Conservation (phyloP, 352 stramenopile genomes). For the Phytopythium cucurbitacearum region DNA sequence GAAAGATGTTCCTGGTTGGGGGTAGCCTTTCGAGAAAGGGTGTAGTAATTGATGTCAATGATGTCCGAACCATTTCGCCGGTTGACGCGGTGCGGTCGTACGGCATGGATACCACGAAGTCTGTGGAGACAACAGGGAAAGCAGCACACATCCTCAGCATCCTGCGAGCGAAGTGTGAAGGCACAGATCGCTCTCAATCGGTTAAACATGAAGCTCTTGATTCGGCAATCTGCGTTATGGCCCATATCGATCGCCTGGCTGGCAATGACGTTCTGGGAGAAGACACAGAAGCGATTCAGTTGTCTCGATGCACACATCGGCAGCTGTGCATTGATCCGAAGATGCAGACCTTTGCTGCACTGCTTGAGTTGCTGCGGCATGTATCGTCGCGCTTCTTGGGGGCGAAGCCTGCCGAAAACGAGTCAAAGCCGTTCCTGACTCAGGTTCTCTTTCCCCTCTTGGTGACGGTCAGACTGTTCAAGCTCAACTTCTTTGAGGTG, state of each 20-base stretch:
- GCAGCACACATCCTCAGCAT: conserved; percentile 40
- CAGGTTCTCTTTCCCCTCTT: conserved; percentile 70
- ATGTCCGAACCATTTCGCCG: conserved; percentile 28
- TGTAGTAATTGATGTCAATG: conserved; percentile 10
- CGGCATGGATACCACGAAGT: conserved; percentile 39
- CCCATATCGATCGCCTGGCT: conserved; percentile 74
- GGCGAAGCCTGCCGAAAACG: conserved; percentile 6
- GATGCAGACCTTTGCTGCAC: conserved; percentile 58
- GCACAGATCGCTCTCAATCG: conserved; percentile 25
- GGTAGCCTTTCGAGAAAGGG: conserved; percentile 27
- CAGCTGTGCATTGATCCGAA: conserved; percentile 81
- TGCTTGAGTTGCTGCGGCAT: conserved; percentile 49
- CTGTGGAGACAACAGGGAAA: conserved; percentile 49
- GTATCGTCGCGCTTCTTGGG: conserved; percentile 26
- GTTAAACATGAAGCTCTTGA: conserved; percentile 49
- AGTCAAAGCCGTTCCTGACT: conserved; percentile 17
- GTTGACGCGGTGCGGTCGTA: conserved; percentile 35
- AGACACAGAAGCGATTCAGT: conserved; percentile 71
- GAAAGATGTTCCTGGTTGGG: conserved; percentile 42
- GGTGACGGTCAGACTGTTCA: conserved; percentile 68
- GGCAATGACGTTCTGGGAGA: conserved; percentile 71
- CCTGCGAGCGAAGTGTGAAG: conserved; percentile 41
- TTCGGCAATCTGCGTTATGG: conserved; percentile 67
- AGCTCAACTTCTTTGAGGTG: conserved; percentile 89
- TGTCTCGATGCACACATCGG: conserved; percentile 71